Evolutionary conservation across 2,329 filamentous ascomycete genomes (phyloP), one percentile per base, ranked within the genome.

Genomic region (Epichloe sylvatica): DNA sequence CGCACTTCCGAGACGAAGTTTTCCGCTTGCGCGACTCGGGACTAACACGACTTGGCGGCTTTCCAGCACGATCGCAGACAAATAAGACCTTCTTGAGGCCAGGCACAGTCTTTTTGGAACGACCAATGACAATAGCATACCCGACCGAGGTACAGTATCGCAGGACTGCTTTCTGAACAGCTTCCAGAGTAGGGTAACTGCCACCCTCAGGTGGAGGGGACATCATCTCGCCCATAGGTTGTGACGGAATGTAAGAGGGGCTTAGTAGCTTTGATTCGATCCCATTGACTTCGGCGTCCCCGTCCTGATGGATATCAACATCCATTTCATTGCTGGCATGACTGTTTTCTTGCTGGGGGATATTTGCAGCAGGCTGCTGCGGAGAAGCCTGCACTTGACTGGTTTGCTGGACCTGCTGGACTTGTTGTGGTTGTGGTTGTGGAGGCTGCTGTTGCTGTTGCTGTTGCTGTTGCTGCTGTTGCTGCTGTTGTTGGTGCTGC

Each of bases 1-100:
- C 79, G 57, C 80, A 83, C 58, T 83, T 83, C 43, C 80, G 72
- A n/a, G 79, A 83, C 8, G 80, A 81, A 1, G 80, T 83, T 59
- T 80, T 80, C 21, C 78, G 72, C 63, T 83, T 83, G 50, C 80
- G 74, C 53, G 76, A 73, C 62, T 83, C 80, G 1, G 79, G 76
- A 54, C 70, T 81, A n/a, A 80, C 78, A 5, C 77, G 73, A 49
- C 70, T 76, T 3, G 77, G 77, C 2, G 77, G 77, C 56, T 80
- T 80, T 40, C 80, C 80, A 3, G 79, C 79, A 49, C 79, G 73
- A 58, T 83, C 80, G 58, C 80, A 83, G 17, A 83, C 80, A 53
- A 83, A 79, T 11, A 83, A 68, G 13, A 83, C 80, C 62, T 83
- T 83, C 60, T 83, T 83, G 53, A 83, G 58, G 1, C 80, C 80